Conservation (phyloP, 1,284 basidiomycete genomes). For the Nidula niveotomentosa region DNA sequence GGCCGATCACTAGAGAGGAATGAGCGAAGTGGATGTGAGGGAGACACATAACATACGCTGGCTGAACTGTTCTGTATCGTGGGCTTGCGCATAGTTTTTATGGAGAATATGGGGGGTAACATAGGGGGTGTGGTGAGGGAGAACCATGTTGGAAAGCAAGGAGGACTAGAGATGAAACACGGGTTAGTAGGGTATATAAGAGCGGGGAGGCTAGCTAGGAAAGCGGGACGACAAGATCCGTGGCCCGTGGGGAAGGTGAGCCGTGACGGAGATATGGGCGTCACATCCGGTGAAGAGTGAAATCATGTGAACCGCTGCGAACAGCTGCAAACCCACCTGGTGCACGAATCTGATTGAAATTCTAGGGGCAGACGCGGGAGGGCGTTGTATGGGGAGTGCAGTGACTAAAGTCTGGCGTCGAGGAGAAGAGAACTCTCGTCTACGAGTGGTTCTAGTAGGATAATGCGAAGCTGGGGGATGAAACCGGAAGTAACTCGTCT, state of each 20-base stretch:
- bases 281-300: not conserved
- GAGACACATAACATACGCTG: conserved; percentile 45
- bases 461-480: not conserved
- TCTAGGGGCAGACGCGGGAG: no score
- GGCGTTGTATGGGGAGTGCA: no score
- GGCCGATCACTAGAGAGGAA: conserved; percentile 70
- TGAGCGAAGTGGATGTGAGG: conserved; percentile 2
- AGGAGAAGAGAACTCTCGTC: not conserved
- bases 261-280: not conserved
- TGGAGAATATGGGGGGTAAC: conserved; percentile 85
- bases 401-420: no score
- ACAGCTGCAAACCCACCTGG: no score
- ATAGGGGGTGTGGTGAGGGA: conserved; percentile 71
- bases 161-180: conserved; percentile 15
- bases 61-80: conserved; percentile 60
- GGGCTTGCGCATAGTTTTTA: conserved; percentile 75
- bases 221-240: conserved; percentile 4
- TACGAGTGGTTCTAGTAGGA: not conserved
- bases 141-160: conserved; percentile 45
- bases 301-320: not conserved
- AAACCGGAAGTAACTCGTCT: conserved; percentile 8
- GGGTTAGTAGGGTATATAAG: conserved; percentile 16
- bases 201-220: conserved; percentile 16
- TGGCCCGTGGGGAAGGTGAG: not conserved
- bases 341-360: no score